phyloP scores from a whole-genome alignment of 495 filamentous ascomycete genomes.

The Annulohypoxylon maeteangense region DNA sequence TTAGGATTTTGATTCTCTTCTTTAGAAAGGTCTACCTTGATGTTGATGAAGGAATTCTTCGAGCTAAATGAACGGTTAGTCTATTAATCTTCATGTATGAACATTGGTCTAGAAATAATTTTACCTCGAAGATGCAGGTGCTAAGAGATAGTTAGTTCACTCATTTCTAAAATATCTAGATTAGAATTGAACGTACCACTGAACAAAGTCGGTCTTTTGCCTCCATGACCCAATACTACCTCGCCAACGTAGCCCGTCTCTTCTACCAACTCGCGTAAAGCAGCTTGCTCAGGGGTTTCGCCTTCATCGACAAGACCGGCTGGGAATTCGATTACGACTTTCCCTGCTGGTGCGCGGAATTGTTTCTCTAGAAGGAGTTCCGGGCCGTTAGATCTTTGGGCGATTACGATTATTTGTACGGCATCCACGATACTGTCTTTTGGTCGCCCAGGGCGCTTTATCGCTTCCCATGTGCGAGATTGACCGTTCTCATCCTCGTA shows the following conservation, averaged over 20 bases:
- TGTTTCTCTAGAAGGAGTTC: constrained; percentile 7
- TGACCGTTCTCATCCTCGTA: constrained; percentile 72
- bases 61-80: constrained; percentile 70
- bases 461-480: constrained; percentile 75
- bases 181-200: constrained; percentile 64
- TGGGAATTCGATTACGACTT: constrained; percentile 82
- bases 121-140: constrained; percentile 52
- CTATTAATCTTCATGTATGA: neutral
- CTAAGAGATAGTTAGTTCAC: constrained; percentile 26
- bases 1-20: constrained; percentile 69
- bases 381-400: constrained; percentile 59
- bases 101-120: neutral
- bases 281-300: constrained; percentile 81
- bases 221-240: constrained; percentile 46
- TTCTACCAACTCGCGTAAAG: constrained; percentile 86
- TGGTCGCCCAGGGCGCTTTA: constrained; percentile 71
- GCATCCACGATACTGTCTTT: constrained; percentile 73
- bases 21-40: constrained; percentile 69
- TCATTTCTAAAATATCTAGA: neutral
- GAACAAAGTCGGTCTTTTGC: constrained; percentile 73
- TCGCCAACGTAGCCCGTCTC: constrained; percentile 89
- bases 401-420: constrained; percentile 79
- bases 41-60: constrained; percentile 74
- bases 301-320: constrained; percentile 86
- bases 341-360: constrained; percentile 83